These are phyloP conservation scores for Erythrobasidium yunnanense DNA, from an alignment of 768 basidiomycete species.

Conservation along the genomic window DNA sequence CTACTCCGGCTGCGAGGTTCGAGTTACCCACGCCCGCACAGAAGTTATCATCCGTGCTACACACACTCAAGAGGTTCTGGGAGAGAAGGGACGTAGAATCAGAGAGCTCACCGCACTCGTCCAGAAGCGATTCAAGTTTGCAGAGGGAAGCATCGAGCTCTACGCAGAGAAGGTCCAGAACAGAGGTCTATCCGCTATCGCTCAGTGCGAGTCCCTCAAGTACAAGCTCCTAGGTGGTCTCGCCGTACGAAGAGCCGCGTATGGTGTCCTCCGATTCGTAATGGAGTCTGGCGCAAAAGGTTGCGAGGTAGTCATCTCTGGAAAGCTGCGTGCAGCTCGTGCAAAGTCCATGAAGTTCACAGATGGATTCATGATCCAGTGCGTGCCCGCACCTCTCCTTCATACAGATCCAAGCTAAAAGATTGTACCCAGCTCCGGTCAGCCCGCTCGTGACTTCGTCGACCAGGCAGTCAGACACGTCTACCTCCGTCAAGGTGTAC, in stretches of 20 bases:
- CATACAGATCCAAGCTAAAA: neutral
- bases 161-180: conserved; percentile 99
- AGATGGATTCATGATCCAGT: conserved; percentile 78
- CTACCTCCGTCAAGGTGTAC: conserved; percentile 92
- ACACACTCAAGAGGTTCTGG: conserved; percentile 96
- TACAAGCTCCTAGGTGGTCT: conserved; percentile 99
- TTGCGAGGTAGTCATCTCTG: conserved; percentile 98
- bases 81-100: conserved; percentile 98
- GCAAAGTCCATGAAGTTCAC: conserved; percentile 99
- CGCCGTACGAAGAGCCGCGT: conserved; percentile 95
- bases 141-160: conserved; percentile 94
- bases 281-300: conserved; percentile 99
- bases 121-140: conserved; percentile 99
- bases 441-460: conserved; percentile 90
- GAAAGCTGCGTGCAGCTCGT: conserved; percentile 98
- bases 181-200: conserved; percentile 94
- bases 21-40: conserved; percentile 96
- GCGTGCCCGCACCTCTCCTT: conserved; percentile 47
- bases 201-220: conserved; percentile 93
- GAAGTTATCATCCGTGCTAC: conserved; percentile 99
- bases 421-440: conserved; percentile 59
- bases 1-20: conserved; percentile 99
- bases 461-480: conserved; percentile 97
- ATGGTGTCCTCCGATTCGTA: conserved; percentile 99
- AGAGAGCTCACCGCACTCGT: conserved; percentile 96